These are phyloP conservation scores for Leccinum truebloodii DNA, from an alignment of 768 basidiomycete species.

Conservation along the genomic window DNA sequence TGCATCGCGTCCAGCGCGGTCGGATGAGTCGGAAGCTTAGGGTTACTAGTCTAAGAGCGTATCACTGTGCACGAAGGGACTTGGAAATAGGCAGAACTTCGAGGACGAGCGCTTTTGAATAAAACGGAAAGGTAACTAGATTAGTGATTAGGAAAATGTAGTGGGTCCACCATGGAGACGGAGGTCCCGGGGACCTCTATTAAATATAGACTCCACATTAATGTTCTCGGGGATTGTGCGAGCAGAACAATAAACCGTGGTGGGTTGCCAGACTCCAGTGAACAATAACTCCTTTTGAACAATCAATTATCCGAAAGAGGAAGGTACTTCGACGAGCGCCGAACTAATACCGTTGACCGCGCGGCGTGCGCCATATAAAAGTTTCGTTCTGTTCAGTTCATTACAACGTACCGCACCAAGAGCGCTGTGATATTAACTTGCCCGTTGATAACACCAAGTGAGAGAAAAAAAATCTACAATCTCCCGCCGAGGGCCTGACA, in stretches of 20 bases:
- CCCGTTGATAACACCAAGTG: background rate
- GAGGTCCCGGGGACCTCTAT: slow-evolving; percentile 2
- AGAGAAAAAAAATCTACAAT: background rate
- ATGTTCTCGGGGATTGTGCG: slow-evolving; percentile 1
- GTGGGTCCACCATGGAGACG: slow-evolving; percentile 27
- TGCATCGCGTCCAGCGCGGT: slow-evolving; percentile 34
- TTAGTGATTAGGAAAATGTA: slow-evolving; percentile 3
- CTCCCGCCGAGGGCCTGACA: background rate
- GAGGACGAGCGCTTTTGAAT: background rate
- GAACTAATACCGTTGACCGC: background rate
- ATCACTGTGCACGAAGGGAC: background rate
- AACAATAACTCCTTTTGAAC: slow-evolving; percentile 14
- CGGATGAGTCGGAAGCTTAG: slow-evolving; percentile 9
- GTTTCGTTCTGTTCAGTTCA: background rate
- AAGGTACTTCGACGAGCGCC: slow-evolving; percentile 3
- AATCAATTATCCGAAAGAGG: slow-evolving; percentile 30
- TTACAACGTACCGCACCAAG: background rate
- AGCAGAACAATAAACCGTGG: slow-evolving; percentile 24
- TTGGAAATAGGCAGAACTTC: background rate
- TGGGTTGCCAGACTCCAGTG: too few species aligned
- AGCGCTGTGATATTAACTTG: background rate
- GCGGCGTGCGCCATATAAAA: too few species aligned
- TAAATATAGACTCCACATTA: slow-evolving; percentile 16
- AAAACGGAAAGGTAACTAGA: slow-evolving; percentile 7
- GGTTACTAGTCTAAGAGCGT: slow-evolving; percentile 16